Conservation (phyloP, 176 grass and related monocot species). For the Elymus sibiricus region DNA sequence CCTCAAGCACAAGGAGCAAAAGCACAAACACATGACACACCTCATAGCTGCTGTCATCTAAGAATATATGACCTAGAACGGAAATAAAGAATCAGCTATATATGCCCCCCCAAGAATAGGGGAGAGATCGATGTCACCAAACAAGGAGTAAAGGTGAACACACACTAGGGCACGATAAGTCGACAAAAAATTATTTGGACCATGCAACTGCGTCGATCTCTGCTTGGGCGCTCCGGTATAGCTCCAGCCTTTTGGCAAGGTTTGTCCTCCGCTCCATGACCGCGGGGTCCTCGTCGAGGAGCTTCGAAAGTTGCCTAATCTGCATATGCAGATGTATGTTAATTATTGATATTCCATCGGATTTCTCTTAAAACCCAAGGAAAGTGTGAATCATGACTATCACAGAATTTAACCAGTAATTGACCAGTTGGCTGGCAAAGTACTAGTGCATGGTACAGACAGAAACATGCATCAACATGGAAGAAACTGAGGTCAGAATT, state of each 20-base stretch:
- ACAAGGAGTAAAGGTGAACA: slow-evolving; percentile 23
- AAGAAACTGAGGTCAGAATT: background rate
- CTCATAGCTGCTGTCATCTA: slow-evolving; percentile 34
- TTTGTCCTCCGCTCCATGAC: slow-evolving; percentile 82
- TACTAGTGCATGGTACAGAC: background rate
- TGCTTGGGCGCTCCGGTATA: slow-evolving; percentile 78
- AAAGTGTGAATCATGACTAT: background rate
- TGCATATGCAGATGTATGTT: slow-evolving; percentile 24
- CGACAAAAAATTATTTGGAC: slow-evolving; percentile 58
- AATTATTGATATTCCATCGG: background rate
- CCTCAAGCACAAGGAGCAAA: slow-evolving; percentile 56
- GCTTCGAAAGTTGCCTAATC: slow-evolving; percentile 77
- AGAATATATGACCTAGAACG: slow-evolving; percentile 32
- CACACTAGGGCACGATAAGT: slow-evolving; percentile 6
- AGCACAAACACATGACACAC: slow-evolving; percentile 37
- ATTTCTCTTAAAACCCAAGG: background rate
- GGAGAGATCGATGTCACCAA: slow-evolving; percentile 27
- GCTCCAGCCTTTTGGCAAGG: slow-evolving; percentile 77
- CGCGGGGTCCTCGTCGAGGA: slow-evolving; percentile 80
- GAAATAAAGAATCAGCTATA: slow-evolving; percentile 49
- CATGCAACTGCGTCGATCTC: slow-evolving; percentile 85
- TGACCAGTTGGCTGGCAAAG: background rate
- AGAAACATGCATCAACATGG: background rate
- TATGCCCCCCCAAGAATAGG: slow-evolving; percentile 31
- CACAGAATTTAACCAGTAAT: background rate